These are phyloP conservation scores for Colletotrichum caudatum DNA, from an alignment of 2,329 filamentous ascomycete species.

Conservation along the genomic window DNA sequence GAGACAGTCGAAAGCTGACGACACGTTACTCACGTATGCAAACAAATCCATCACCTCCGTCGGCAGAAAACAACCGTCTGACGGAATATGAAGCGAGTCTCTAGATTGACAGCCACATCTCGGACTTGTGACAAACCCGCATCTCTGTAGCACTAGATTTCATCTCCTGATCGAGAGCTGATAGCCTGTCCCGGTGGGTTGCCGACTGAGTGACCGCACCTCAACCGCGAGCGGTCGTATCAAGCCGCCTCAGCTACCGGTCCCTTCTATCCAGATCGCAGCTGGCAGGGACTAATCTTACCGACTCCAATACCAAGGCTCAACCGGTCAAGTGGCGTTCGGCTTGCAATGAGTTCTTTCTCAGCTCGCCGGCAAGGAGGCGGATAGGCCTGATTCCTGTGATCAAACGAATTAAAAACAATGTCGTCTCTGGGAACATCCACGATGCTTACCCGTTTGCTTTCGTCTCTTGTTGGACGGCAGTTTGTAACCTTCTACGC, in stretches of 20 bases:
- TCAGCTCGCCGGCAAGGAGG: neutral
- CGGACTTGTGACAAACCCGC: neutral
- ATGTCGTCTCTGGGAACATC: neutral
- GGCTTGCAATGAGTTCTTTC: neutral
- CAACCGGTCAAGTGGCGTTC: neutral
- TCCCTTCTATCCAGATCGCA: neutral
- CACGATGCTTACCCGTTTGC: neutral
- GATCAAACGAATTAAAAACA: constrained; percentile 3
- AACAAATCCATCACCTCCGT: neutral
- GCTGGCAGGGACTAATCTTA: constrained; percentile 11
- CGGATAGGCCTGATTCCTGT: no score
- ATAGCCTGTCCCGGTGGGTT: neutral
- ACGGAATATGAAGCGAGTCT: neutral
- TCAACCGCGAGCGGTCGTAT: neutral
- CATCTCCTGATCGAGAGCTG: neutral
- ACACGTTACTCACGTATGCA: neutral
- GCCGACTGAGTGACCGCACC: no score
- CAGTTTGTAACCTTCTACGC: neutral
- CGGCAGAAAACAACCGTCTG: no score
- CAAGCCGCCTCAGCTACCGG: neutral
- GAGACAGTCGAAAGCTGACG: neutral
- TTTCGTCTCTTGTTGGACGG: neutral
- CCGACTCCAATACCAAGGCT: constrained; percentile 11
- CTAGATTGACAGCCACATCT: neutral
- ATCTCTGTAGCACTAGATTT: neutral